These are phyloP conservation scores for Marsdenia floribunda DNA, from an alignment of 257 asterid species.

Conservation along the genomic window DNA sequence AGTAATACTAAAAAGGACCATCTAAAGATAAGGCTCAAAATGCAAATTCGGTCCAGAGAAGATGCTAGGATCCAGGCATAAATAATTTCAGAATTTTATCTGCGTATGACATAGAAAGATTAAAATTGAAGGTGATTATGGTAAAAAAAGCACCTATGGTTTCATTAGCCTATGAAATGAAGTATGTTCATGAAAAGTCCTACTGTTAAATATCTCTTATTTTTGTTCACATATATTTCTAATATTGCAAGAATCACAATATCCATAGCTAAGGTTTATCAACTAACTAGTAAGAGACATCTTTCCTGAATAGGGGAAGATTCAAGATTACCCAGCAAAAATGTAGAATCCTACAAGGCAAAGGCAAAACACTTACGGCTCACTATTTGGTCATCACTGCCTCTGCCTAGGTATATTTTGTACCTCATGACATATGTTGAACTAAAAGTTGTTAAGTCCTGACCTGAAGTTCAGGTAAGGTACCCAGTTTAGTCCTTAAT, in stretches of 20 bases:
- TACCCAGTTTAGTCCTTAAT: neutral
- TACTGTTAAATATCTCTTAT: neutral
- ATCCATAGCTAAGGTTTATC: neutral
- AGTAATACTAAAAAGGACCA: slow-evolving; percentile 11
- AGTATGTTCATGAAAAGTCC: neutral
- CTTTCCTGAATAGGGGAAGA: neutral
- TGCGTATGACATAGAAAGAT: neutral
- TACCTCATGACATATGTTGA: neutral
- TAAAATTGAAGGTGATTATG: neutral
- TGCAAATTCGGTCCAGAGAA: neutral
- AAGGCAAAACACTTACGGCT: neutral
- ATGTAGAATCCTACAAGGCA: neutral
- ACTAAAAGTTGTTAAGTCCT: neutral
- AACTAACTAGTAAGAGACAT: neutral
- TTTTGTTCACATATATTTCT: neutral
- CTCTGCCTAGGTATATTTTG: neutral
- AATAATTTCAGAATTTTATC: neutral
- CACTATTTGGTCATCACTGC: neutral
- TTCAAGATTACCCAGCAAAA: neutral
- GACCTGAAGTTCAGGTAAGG: neutral
- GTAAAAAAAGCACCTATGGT: neutral
- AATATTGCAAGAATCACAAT: neutral
- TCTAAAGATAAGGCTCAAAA: neutral
- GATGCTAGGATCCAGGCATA: neutral
- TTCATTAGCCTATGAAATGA: neutral